These are phyloP conservation scores for Entelexis sorbosivorans DNA, from an alignment of 1,139 yeast species.

Conservation along the genomic window DNA sequence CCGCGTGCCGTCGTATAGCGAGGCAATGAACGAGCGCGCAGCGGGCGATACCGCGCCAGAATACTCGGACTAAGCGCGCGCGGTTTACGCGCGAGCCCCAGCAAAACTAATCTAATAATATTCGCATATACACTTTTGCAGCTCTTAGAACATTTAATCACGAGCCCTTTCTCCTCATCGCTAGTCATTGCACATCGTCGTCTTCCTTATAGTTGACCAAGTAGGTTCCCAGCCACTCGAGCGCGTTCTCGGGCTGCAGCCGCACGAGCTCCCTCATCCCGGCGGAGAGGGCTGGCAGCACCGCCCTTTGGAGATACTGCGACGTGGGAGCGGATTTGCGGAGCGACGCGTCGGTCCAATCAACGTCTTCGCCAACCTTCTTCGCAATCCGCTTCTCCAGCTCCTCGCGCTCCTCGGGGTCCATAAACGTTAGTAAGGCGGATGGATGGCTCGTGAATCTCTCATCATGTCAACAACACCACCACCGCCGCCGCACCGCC, in stretches of 20 bases:
- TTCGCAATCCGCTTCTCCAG: constrained; percentile 3
- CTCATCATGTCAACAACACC: no score
- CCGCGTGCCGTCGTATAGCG: constrained; percentile 70
- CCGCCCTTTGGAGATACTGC: constrained; percentile 12
- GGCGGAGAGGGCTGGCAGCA: constrained; percentile 8
- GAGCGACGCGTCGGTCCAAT: constrained; percentile 4
- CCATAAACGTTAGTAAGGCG: not conserved
- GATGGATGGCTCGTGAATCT: no score
- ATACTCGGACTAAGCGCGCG: constrained; percentile 22
- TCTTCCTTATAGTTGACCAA: constrained; percentile 6
- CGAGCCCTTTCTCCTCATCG: not conserved
- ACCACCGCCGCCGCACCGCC: no score
- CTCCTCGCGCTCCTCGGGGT: not conserved
- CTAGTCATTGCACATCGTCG: not conserved
- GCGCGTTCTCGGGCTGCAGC: constrained; percentile 10
- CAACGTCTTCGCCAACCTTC: not conserved
- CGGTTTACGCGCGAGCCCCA: not conserved
- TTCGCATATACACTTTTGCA: constrained; percentile 2
- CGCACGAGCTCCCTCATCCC: constrained; percentile 11
- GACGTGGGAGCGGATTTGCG: constrained; percentile 9
- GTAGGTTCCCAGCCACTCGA: constrained; percentile 10
- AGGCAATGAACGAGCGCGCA: constrained; percentile 40
- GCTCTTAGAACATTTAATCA: not conserved
- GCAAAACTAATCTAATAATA: not conserved
- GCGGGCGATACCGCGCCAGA: constrained; percentile 28